A percentile compares a stretch with the other conserved stretches of the same genome.
phyloP scores from a whole-genome alignment of 305 asterid species.

The Coffea humblotiana region DNA sequence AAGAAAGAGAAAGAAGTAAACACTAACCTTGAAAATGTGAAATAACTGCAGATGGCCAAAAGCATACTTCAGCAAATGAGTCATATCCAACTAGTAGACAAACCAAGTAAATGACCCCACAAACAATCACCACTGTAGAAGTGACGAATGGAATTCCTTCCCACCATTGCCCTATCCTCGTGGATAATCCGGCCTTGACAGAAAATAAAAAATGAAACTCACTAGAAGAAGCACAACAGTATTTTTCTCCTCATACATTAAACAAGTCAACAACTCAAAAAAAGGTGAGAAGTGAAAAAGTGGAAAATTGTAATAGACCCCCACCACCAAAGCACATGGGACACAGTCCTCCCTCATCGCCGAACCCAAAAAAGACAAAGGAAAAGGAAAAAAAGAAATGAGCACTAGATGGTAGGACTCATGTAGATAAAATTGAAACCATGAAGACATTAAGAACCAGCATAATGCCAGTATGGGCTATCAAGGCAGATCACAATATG shows the following conservation, averaged over 20 bases:
- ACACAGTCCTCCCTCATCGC: too few relatives aligned
- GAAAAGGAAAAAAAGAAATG: too few relatives aligned
- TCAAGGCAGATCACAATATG: background rate
- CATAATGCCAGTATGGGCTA: background rate
- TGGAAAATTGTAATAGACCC: background rate
- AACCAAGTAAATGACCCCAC: slow-evolving; percentile 77
- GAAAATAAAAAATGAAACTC: slow-evolving; percentile 14
- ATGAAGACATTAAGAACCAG: background rate
- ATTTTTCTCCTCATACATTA: background rate
- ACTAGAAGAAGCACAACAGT: background rate
- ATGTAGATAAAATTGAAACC: background rate
- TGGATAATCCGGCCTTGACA: slow-evolving; percentile 70
- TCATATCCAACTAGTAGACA: slow-evolving; percentile 90
- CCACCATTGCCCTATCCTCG: slow-evolving; percentile 93
- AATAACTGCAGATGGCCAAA: slow-evolving; percentile 79
- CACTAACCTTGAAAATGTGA: slow-evolving; percentile 77
- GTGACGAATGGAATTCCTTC: slow-evolving; percentile 87
- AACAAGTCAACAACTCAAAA: background rate
- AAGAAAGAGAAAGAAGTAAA: background rate
- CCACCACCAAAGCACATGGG: background rate
- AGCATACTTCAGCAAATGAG: slow-evolving; percentile 84
- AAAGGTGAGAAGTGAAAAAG: background rate
- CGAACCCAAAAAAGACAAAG: too few relatives aligned
- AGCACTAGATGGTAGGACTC: background rate
- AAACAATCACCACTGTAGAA: slow-evolving; percentile 62